Percentiles rank a stretch among this genome's conserved stretches.
phyloP scores from a whole-genome alignment of 768 basidiomycete genomes.

The Trametes cingulata region DNA sequence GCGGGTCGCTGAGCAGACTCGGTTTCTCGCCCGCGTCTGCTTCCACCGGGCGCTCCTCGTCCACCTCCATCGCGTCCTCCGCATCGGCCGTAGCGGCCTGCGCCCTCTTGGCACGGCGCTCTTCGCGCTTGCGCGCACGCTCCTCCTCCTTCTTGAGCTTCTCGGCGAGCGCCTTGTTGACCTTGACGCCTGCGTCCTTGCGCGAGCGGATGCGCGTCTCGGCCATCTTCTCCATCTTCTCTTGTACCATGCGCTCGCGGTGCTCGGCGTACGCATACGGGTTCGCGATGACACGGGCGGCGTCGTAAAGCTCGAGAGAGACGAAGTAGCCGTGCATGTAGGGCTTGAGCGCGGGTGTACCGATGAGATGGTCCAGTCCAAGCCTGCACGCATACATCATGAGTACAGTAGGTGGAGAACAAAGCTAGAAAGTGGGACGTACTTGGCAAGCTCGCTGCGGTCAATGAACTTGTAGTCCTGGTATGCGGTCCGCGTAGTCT shows the following conservation, averaged over 20 bases:
- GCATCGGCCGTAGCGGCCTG: slow-evolving; percentile 41
- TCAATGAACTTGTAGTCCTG: slow-evolving; percentile 99
- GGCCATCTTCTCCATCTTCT: slow-evolving; percentile 91
- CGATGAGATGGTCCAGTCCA: slow-evolving; percentile 92
- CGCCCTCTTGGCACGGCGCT: slow-evolving; percentile 43
- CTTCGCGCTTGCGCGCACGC: slow-evolving; percentile 54
- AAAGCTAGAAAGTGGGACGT: slow-evolving; percentile 34
- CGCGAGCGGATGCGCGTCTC: slow-evolving; percentile 88
- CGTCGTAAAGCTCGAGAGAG: slow-evolving; percentile 92
- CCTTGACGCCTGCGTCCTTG: slow-evolving; percentile 69
- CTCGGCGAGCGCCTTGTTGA: slow-evolving; percentile 86
- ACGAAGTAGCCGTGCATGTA: slow-evolving; percentile 99
- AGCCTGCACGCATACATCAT: slow-evolving; percentile 51
- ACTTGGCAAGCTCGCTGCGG: slow-evolving; percentile 82
- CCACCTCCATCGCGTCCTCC: slow-evolving; percentile 36
- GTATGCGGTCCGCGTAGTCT: slow-evolving; percentile 75
- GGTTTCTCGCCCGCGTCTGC: slow-evolving; percentile 33
- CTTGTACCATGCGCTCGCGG: slow-evolving; percentile 81
- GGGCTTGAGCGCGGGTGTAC: slow-evolving; percentile 93
- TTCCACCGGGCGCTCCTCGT: slow-evolving; percentile 32
- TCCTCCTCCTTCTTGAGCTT: slow-evolving; percentile 71
- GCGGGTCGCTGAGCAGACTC: slow-evolving; percentile 76
- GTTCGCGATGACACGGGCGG: slow-evolving; percentile 93
- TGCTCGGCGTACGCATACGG: slow-evolving; percentile 95
- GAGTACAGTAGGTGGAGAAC: background rate